A percentile compares a stretch with the other conserved stretches of the same genome.
These are phyloP conservation scores for Paspalum notatum DNA, from an alignment of 176 grass and related monocot genomes.

Conservation along the genomic window DNA sequence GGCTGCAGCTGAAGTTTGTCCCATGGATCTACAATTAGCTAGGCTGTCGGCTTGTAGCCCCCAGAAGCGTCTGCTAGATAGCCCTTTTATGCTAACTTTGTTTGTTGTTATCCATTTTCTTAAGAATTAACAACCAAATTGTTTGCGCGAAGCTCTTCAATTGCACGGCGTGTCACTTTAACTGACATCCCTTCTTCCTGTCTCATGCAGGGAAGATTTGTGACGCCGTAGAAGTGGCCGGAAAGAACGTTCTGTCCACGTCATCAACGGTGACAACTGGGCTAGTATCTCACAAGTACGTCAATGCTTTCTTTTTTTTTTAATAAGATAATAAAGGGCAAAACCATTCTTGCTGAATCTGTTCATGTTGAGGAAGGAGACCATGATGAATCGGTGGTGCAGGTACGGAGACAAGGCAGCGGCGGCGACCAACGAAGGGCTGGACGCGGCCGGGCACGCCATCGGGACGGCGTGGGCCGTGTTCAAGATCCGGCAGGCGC, in stretches of 20 bases:
- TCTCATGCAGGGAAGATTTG: constrained; percentile 71
- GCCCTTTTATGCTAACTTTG: background rate
- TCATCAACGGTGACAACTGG: constrained; percentile 82
- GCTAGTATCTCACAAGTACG: constrained; percentile 79
- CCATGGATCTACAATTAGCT: background rate
- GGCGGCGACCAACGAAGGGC: constrained; percentile 58
- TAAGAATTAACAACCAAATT: too few species aligned
- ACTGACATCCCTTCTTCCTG: background rate
- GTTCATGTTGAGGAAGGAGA: too few species aligned
- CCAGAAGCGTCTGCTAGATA: constrained; percentile 3
- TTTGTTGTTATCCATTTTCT: background rate
- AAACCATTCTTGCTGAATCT: background rate
- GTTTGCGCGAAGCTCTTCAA: background rate
- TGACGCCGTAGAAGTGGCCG: constrained; percentile 78
- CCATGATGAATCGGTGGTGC: too few species aligned
- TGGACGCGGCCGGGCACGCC: constrained; percentile 74
- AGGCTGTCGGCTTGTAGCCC: background rate
- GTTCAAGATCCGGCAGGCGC: constrained; percentile 81
- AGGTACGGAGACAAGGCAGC: constrained; percentile 89
- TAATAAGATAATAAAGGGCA: too few species aligned
- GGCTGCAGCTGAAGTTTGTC: background rate
- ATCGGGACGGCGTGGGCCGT: constrained; percentile 67
- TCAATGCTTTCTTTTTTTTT: background rate
- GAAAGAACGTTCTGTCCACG: constrained; percentile 85
- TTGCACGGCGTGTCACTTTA: background rate